Conservation (phyloP, 2,329 filamentous ascomycete genomes). For the Aspergillus amoenus region DNA sequence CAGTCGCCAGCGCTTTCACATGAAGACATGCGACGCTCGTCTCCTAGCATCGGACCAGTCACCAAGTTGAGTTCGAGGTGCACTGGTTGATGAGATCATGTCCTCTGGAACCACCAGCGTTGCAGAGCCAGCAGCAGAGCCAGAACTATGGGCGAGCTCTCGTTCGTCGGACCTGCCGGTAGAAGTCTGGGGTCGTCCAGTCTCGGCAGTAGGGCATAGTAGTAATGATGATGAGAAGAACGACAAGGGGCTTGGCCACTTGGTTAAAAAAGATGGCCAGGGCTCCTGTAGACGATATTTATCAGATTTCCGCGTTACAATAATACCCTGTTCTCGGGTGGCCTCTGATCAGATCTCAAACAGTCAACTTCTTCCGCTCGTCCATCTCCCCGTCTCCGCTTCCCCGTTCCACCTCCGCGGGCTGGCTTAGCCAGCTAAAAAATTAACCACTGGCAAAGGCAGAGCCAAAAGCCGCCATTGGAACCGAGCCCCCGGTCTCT, state of each 20-base stretch:
- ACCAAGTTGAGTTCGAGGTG: slow-evolving; percentile 2
- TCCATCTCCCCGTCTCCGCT: slow-evolving; percentile 36
- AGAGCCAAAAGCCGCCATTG: slow-evolving; percentile 24
- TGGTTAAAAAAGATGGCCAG: not conserved
- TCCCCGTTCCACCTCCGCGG: slow-evolving; percentile 34
- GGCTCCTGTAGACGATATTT: not conserved
- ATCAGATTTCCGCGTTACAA: not conserved
- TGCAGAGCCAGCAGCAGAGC: not conserved
- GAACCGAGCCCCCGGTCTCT: slow-evolving; percentile 19
- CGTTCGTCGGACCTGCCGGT: not conserved
- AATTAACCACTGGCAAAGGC: not conserved
- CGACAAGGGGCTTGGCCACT: not conserved
- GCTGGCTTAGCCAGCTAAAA: not conserved
- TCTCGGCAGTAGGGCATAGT: not conserved
- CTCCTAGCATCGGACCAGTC: not conserved
- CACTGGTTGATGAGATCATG: slow-evolving; percentile 11
- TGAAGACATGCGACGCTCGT: not conserved
- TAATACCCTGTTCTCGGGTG: not conserved
- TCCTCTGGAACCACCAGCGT: slow-evolving; percentile 3
- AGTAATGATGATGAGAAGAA: not conserved
- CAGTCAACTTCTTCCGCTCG: slow-evolving; percentile 31
- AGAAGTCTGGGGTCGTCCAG: not conserved
- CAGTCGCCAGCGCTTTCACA: not conserved
- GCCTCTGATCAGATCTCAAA: not conserved
- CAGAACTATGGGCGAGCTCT: not conserved